These are phyloP conservation scores for Leccinellum luteum DNA, from an alignment of 768 basidiomycete genomes.

Conservation along the genomic window DNA sequence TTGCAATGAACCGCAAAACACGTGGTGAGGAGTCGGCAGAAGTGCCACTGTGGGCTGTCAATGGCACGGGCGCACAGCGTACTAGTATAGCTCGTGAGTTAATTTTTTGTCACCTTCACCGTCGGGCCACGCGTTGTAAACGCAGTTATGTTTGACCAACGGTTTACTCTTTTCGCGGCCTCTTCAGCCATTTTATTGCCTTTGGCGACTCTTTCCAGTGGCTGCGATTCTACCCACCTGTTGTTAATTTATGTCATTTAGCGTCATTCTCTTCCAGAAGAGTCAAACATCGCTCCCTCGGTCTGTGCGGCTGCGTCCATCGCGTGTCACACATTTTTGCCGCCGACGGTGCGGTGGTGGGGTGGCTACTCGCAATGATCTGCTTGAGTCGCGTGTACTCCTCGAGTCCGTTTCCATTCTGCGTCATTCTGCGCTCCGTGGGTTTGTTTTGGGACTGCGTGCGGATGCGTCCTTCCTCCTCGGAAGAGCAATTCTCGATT, in stretches of 20 bases:
- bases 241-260: no score
- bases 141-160: background rate
- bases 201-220: background rate
- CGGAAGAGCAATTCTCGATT: constrained; percentile 1
- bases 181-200: background rate
- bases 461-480: background rate
- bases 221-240: background rate
- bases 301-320: background rate
- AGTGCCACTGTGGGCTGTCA: background rate
- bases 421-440: background rate
- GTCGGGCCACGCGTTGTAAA: background rate
- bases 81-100: background rate
- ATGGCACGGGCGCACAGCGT: background rate
- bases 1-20: background rate
- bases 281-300: background rate
- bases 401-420: background rate
- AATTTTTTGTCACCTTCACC: background rate
- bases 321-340: background rate
- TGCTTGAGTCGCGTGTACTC: background rate
- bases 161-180: background rate
- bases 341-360: background rate
- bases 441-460: background rate
- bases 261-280: background rate
- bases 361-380: background rate
- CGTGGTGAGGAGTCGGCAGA: background rate